Conservation (phyloP, 2,329 filamentous ascomycete genomes). For the Neopestalotiopsis sp. region DNA sequence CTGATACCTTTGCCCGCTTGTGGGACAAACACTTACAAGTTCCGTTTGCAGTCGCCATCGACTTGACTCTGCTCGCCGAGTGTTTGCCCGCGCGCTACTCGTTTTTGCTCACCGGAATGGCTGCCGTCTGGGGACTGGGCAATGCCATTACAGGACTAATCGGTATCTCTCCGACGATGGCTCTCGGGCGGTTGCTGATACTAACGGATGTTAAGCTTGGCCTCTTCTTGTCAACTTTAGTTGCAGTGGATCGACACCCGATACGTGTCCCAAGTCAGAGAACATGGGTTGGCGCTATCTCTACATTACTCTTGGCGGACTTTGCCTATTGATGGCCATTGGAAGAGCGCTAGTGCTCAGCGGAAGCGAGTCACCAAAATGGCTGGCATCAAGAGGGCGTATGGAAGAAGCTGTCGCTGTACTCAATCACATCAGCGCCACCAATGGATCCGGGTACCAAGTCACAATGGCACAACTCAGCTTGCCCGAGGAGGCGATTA, state of each 20-base stretch:
- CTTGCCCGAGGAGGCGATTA: background rate
- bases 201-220: background rate
- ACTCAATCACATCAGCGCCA: background rate
- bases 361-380: background rate
- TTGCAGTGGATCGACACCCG: background rate
- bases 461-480: background rate
- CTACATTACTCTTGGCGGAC: background rate
- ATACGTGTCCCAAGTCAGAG: background rate
- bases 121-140: background rate
- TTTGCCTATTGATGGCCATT: background rate
- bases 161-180: background rate
- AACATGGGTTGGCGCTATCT: background rate
- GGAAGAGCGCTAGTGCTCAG: background rate
- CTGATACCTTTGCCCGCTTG: background rate
- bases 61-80: background rate
- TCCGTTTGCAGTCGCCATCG: background rate
- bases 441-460: background rate
- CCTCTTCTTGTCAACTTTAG: background rate
- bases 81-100: background rate
- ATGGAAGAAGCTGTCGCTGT: background rate
- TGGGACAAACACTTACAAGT: background rate
- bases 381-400: background rate
- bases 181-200: background rate
- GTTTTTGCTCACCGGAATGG: background rate
- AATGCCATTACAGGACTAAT: background rate